Base-by-base conservation (phyloP, 2,329 filamentous ascomycete genomes). In the Colletotrichum lupini region DNA sequence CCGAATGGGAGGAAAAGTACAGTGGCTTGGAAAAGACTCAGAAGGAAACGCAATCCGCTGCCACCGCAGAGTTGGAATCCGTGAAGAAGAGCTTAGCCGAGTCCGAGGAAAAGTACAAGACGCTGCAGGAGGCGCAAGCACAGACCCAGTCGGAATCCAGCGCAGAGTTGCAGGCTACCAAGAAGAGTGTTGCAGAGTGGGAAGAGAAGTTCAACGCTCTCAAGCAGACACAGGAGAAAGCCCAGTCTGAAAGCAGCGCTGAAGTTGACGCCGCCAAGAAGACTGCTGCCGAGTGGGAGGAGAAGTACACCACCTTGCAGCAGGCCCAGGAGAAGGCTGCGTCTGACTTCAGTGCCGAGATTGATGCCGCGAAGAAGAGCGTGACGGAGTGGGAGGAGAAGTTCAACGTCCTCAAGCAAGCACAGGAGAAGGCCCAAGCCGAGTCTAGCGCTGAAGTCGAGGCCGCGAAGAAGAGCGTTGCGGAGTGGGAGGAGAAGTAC, bases 401-500 rank as follows among this genome's bases (percentile, higher is more conserved):
- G 67, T 58, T 65, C 32, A 75, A 80, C 57, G 76, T 80, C 59
- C 75, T 81, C 28, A 66, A 75, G 37, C 75, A 77, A 7, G 74
- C 77, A 9, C 74, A 71, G n/a, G 68, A 79, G 56, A 78, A 78
- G 37, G 77, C 78, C 32, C 74, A 74, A 67, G 49, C 75, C 14
- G 77, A 75, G 12, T 75, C 75, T 12, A 72, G 76, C 3, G 76
- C 77, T 26, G 37, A 78, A 22, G 76, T 82, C 16, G 32, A 78
- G 22, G 75, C 81, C n/a, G 75, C 76, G 14, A 81, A 24, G 78
- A 78, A 56, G 79, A 80, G 59, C 61, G 72, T 80, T 37, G 79
- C 79, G 30, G 80, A 80, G n/a, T 77, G 78, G 12, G 68, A 80
- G 69, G 78, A 80, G 68, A 82, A 82, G 75, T 77, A 79, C 30